Percentiles rank a stretch among this genome's conserved stretches.
These are phyloP conservation scores for Microstegium vimineum DNA, from an alignment of 176 grass and related monocot genomes.

Conservation along the genomic window DNA sequence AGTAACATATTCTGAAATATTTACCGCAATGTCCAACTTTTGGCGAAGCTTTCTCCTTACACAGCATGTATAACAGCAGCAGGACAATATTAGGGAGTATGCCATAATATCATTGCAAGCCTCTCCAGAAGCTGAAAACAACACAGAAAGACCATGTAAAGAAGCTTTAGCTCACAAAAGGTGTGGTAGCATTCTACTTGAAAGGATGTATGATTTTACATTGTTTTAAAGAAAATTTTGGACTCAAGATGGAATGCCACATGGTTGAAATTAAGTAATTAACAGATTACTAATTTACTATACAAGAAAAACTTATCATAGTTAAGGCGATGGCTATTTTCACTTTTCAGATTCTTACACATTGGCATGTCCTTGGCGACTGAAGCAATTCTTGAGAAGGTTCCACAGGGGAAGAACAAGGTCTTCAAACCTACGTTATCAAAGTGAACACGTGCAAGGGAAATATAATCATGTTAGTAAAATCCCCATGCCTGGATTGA, in stretches of 20 bases:
- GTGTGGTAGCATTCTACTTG: neutral
- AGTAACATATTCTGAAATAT: conserved; percentile 10
- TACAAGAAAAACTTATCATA: neutral
- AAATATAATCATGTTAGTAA: conserved; percentile 20
- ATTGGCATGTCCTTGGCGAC: conserved; percentile 73
- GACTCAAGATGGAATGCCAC: neutral
- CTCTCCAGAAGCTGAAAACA: conserved; percentile 66
- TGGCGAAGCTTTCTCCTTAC: conserved; percentile 82
- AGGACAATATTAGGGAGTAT: conserved; percentile 84
- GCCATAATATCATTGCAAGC: conserved; percentile 97
- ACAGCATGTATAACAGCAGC: conserved; percentile 98
- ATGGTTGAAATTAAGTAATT: neutral
- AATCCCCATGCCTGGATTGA: neutral
- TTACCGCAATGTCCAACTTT: conserved; percentile 76
- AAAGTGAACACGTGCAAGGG: neutral
- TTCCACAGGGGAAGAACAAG: conserved; percentile 94
- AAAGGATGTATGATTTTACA: neutral
- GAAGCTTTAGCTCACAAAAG: neutral
- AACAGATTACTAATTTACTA: neutral
- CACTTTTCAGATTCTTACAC: conserved; percentile 48
- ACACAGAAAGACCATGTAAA: conserved; percentile 10
- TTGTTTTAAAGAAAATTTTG: neutral
- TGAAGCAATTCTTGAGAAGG: conserved; percentile 83
- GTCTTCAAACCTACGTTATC: conserved; percentile 69
- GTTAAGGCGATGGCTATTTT: neutral